These are phyloP conservation scores for Crepidotus sp. DNA, from an alignment of 1,284 basidiomycete genomes.

Conservation along the genomic window DNA sequence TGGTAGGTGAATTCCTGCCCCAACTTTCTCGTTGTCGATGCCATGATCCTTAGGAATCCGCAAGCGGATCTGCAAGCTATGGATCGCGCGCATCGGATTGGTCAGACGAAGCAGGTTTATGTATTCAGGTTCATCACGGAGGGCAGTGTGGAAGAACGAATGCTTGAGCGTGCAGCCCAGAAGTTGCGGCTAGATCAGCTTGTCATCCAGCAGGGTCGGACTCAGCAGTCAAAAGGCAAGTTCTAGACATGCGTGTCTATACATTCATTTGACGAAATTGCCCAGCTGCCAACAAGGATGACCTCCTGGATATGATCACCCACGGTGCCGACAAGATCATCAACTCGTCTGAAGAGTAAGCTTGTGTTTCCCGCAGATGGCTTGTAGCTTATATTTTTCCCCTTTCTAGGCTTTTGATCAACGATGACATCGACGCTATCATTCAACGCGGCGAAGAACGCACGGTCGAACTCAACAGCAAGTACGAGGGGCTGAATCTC, in stretches of 20 bases:
- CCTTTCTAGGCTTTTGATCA: slow-evolving; percentile 67
- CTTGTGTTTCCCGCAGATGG: slow-evolving; percentile 11
- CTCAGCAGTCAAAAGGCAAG: slow-evolving; percentile 57
- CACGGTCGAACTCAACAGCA: slow-evolving; percentile 82
- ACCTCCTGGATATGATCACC: slow-evolving; percentile 96
- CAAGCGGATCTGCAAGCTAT: slow-evolving; percentile 99
- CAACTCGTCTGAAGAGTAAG: slow-evolving; percentile 61
- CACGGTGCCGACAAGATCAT: slow-evolving; percentile 98
- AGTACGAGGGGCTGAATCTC: slow-evolving; percentile 88
- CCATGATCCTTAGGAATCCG: slow-evolving; percentile 63
- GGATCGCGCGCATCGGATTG: slow-evolving; percentile 98
- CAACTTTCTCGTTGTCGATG: slow-evolving; percentile 8
- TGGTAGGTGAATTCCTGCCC: slow-evolving; percentile 42
- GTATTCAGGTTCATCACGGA: slow-evolving; percentile 98
- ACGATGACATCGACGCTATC: slow-evolving; percentile 93
- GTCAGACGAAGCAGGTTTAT: slow-evolving; percentile 98
- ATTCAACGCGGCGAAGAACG: slow-evolving; percentile 89
- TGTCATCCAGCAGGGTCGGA: slow-evolving; percentile 94
- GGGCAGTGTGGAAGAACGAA: slow-evolving; percentile 94
- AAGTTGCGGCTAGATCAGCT: slow-evolving; percentile 94
- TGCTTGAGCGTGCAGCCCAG: slow-evolving; percentile 94
- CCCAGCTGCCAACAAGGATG: slow-evolving; percentile 88
- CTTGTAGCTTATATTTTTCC: background rate
- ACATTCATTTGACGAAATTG: background rate
- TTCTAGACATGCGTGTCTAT: background rate